A percentile compares a stretch with the other conserved stretches of the same genome.
Conservation (phyloP, 495 filamentous ascomycete species). For the Xylaria grammica region DNA sequence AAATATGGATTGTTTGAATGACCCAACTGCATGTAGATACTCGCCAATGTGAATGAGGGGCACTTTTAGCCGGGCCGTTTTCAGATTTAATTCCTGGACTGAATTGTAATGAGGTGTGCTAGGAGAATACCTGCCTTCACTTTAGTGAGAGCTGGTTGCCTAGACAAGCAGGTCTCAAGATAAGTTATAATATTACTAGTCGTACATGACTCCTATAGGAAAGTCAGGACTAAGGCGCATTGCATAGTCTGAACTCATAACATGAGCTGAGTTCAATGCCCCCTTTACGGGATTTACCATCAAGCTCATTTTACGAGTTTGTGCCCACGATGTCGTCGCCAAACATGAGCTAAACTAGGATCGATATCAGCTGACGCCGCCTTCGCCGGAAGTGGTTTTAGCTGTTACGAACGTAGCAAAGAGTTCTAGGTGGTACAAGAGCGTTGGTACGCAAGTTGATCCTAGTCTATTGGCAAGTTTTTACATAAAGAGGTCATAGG, state of each 20-base stretch:
- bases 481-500: no score
- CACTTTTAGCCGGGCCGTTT: constrained; percentile 39
- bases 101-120: constrained; percentile 46
- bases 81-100: constrained; percentile 41
- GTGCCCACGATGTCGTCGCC: constrained; percentile 48
- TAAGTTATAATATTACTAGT: constrained; percentile 28
- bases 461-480: no score
- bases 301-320: constrained; percentile 46
- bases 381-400: no score
- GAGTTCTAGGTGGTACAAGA: no score
- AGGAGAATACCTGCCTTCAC: constrained; percentile 37
- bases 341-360: constrained; percentile 52
- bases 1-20: constrained; percentile 49
- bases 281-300: constrained; percentile 30
- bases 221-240: constrained; percentile 41
- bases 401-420: no score
- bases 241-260: constrained; percentile 32
- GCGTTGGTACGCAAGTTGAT: no score
- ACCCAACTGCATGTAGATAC: constrained; percentile 49
- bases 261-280: constrained; percentile 14
- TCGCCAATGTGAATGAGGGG: constrained; percentile 47
- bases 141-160: background rate
- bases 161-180: background rate
- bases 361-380: no score
- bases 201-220: constrained; percentile 39